Evolutionary conservation across 139 green algal genomes (phyloP), one percentile per base, ranked within the genome.

Genomic region (Zygnema cylindricum): DNA sequence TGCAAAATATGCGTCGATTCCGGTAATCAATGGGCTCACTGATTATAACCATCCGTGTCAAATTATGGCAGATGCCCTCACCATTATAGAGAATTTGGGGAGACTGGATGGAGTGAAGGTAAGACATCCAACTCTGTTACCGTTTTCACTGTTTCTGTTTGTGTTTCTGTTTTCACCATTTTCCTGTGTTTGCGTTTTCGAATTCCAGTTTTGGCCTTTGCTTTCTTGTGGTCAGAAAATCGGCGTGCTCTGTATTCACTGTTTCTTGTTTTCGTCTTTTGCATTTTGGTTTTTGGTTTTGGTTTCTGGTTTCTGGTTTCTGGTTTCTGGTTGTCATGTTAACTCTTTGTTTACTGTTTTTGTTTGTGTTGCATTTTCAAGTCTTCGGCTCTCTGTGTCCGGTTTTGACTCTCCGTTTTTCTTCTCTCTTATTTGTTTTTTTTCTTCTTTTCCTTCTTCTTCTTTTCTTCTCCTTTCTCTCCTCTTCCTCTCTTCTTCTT

Each of bases 21-120:
- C 97, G 0, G 95, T 99, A 35, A 95, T 99, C 89, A 99, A 99
- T 90, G 97, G 97, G 1, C 94, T 99, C 0, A 99, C 97, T 0
- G 97, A 99, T 91, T 99, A 99, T 95, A 99, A 99, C 94, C 97
- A 99, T 93, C 97, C 97, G 3, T 98, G 96, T 91, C 96, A 98
- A 91, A 98, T 99, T 93, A 98, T 99, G 96, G 96, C 97, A 1
- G 97, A 99, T 77, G 96, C 96, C 42, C 90, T 99, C 69, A 99
- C 97, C 0, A 96, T 99, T 55, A 78, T 92, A 36, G 95, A 98
- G 88, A 88, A 93, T 49, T 93, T 95, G 79, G 95, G 95, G 39
- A 77, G 42, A 42, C 91, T 98, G 1, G 97, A 99, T 91, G 95
- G 95, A 23, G 91, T 95, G 39, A 98, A 99, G 92, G 88, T 87